Evolutionary conservation across 202 grass and related monocot species (phyloP).

Genomic region (Miscanthus sacchariflorus): DNA sequence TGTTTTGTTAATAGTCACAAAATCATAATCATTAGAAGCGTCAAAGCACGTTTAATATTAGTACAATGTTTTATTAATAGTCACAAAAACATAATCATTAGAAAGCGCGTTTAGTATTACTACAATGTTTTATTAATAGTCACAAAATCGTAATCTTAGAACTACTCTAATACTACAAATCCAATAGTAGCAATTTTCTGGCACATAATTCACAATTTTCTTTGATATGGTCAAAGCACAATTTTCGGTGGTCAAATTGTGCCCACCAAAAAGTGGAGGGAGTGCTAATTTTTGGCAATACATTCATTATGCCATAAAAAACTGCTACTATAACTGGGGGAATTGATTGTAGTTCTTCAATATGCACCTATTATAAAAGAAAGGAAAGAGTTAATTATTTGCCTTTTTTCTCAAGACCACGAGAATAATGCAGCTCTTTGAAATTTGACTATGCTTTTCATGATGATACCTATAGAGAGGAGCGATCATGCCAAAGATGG

Average conservation of each 20-base stretch:
- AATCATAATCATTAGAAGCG: not conserved
- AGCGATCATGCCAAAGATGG: not conserved
- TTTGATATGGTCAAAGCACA: not conserved
- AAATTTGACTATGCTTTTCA: not conserved
- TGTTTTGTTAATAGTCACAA: not conserved
- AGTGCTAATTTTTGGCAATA: not conserved
- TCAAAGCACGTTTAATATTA: not conserved
- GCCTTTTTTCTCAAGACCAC: not conserved
- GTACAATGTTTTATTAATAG: not conserved
- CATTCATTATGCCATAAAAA: not conserved
- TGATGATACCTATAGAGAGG: not conserved
- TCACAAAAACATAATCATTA: not conserved
- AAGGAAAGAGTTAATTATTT: not conserved
- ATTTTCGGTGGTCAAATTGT: not conserved
- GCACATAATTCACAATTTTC: not conserved
- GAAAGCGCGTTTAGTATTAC: not conserved
- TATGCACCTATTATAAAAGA: not conserved
- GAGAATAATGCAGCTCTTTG: not conserved
- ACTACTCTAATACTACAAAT: not conserved
- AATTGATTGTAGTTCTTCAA: not conserved
- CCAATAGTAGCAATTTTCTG: not conserved
- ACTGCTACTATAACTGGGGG: not conserved
- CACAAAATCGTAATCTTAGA: not conserved
- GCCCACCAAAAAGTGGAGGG: not conserved
- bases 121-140: not conserved